These are phyloP conservation scores for Globisporangium abappressorium DNA, from an alignment of 352 stramenopile species.

Conservation along the genomic window DNA sequence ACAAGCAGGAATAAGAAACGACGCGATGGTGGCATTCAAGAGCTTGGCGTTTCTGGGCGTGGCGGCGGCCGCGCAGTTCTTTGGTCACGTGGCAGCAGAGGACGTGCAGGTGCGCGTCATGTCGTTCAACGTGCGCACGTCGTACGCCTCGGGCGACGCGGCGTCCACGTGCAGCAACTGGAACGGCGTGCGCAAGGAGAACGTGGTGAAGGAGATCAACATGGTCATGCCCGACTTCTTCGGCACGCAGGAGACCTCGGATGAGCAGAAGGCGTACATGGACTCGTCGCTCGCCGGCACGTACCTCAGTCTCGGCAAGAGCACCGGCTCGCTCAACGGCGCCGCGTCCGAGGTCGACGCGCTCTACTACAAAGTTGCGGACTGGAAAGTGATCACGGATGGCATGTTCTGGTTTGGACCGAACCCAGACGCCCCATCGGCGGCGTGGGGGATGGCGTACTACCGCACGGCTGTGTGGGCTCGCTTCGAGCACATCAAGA, in stretches of 20 bases:
- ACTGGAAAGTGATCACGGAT: constrained; percentile 55
- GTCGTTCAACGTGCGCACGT: constrained; percentile 84
- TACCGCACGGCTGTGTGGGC: constrained; percentile 70
- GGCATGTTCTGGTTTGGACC: constrained; percentile 66
- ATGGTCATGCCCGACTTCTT: constrained; percentile 62
- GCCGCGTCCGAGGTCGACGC: constrained; percentile 52
- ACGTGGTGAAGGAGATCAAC: constrained; percentile 57
- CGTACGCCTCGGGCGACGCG: constrained; percentile 40
- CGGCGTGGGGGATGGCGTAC: constrained; percentile 65
- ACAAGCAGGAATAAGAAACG: not conserved
- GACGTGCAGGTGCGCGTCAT: constrained; percentile 52
- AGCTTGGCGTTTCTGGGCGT: constrained; percentile 3
- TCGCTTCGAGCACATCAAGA: constrained; percentile 69
- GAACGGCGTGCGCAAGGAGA: constrained; percentile 59
- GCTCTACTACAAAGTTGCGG: constrained; percentile 59
- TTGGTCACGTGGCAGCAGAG: constrained; percentile 20
- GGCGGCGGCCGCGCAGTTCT: constrained; percentile 10
- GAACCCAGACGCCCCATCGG: constrained; percentile 45
- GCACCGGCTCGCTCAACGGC: constrained; percentile 60
- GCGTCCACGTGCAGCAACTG: constrained; percentile 53
- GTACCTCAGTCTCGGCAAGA: constrained; percentile 63
- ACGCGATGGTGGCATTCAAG: constrained; percentile 3
- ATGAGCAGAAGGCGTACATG: constrained; percentile 61
- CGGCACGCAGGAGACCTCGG: constrained; percentile 78
- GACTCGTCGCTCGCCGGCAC: constrained; percentile 46